Evolutionary conservation across 1,284 basidiomycete genomes (phyloP).

Genomic region (Trichosporon faecale): DNA sequence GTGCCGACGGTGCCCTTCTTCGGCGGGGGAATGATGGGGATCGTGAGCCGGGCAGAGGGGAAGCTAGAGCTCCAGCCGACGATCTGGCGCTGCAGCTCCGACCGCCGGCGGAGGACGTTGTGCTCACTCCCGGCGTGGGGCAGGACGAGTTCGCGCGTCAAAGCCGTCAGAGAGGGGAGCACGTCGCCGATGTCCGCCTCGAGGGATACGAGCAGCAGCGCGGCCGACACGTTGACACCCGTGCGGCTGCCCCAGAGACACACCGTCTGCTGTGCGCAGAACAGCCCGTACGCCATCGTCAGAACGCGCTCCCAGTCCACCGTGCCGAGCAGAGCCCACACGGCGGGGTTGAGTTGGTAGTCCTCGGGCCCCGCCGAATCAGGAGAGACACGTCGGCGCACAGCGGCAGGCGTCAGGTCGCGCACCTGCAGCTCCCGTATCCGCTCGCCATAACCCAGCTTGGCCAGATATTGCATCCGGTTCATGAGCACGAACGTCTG

Average conservation of each 20-base stretch:
- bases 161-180: constrained; percentile 17
- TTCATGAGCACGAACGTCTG: constrained; percentile 19
- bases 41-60: constrained; percentile 19
- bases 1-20: constrained; percentile 30
- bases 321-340: constrained; percentile 17
- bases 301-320: constrained; percentile 31
- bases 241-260: constrained; percentile 26
- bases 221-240: constrained; percentile 20
- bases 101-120: constrained; percentile 11
- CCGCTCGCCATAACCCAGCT: constrained; percentile 21
- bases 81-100: constrained; percentile 22
- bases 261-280: constrained; percentile 35
- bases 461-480: constrained; percentile 21
- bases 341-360: constrained; percentile 15
- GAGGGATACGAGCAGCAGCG: constrained; percentile 27
- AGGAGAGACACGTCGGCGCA: neutral
- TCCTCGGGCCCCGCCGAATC: constrained; percentile 14
- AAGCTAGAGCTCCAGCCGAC: constrained; percentile 30
- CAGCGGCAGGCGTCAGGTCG: constrained; percentile 12
- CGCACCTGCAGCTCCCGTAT: neutral
- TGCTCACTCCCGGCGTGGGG: constrained; percentile 16
- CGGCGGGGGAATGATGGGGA: constrained; percentile 28
- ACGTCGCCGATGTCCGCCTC: constrained; percentile 16
- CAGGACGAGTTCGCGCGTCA: constrained; percentile 9
- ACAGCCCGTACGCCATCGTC: constrained; percentile 29